These are phyloP conservation scores for Zychaea mexicana DNA, from an alignment of 371 early-diverging fungal species.

Conservation along the genomic window DNA sequence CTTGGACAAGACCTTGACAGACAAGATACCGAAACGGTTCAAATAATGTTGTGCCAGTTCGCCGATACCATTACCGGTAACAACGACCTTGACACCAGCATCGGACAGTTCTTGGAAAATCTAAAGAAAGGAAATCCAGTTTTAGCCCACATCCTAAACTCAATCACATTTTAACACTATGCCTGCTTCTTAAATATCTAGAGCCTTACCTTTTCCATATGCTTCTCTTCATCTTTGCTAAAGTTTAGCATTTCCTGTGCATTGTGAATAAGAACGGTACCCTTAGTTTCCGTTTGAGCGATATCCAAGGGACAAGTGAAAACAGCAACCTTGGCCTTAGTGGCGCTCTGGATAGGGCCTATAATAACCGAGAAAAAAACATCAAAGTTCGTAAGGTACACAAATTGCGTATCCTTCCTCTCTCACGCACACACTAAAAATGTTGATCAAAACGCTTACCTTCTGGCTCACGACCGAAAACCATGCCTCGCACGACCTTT, in stretches of 20 bases:
- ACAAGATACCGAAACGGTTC: conserved; percentile 90
- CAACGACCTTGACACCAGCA: conserved; percentile 92
- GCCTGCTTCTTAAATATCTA: neutral
- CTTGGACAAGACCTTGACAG: conserved; percentile 91
- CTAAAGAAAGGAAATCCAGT: conserved; percentile 8
- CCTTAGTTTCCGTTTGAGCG: conserved; percentile 98
- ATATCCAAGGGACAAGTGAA: conserved; percentile 97
- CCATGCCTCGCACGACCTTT: conserved; percentile 96
- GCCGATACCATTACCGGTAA: conserved; percentile 89
- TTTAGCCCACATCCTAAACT: neutral
- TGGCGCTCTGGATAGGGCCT: conserved; percentile 62
- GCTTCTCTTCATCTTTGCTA: conserved; percentile 91
- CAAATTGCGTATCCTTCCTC: neutral
- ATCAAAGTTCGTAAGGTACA: neutral
- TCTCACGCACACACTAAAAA: neutral
- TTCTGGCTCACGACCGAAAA: conserved; percentile 96
- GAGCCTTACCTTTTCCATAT: conserved; percentile 69
- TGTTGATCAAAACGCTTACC: conserved; percentile 44
- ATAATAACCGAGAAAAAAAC: neutral
- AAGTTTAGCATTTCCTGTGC: conserved; percentile 97
- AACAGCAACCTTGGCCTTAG: conserved; percentile 93
- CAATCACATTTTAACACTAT: neutral
- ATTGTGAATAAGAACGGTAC: conserved; percentile 97
- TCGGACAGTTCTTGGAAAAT: conserved; percentile 88
- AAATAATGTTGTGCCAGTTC: conserved; percentile 95